Evolutionary conservation across 352 stramenopile genomes (phyloP), one percentile per base, ranked within the genome.

Genomic region (Aphanomyces astaci): DNA sequence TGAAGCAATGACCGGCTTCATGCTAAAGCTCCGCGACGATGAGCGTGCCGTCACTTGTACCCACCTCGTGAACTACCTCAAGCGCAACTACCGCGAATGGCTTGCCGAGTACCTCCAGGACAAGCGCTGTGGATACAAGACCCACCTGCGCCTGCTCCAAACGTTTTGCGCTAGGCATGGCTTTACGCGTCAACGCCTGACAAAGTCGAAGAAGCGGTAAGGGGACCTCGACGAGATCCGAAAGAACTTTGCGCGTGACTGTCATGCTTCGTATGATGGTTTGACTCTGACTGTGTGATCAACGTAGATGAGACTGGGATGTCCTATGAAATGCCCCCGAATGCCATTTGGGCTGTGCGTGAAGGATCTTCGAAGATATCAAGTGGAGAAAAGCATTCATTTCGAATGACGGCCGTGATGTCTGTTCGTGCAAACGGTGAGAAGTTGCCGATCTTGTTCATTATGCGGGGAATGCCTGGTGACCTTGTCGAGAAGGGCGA

Each of bases 371-470:
- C 59, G 2, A 62, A 64, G 15, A 32, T 73, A 2, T 10, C 17
- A 0, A 30, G 10, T 0, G 69, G 55, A 2, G 46, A 72, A 22
- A 71, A 73, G 24, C 65, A 75, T 49, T 75, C 70, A 1, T 32
- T 9, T 0, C 60, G 70, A 3, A 2, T 77, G 2, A 73, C 69
- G 2, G 64, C 62, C 1, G 54, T 75, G 11, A 15, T 77, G 1
- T 65, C 64, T 0, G 7, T 71, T 4, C 28, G 70, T 32, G 72
- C 40, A 1, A 70, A 75, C 46, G 65, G 65, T 2, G 60, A 43
- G 3, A 77, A 77, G 22, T 52, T 73, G 10, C 72, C 69, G 3
- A 57, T 77, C 0, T 33, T 74, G 3, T 72, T 75, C 25, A 73
- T 73, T 36, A n/a, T 75, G 19, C 62, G 46, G 4, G 69, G 39